These are phyloP conservation scores for Adansonia rubrostipa DNA, from an alignment of 441 rosid genomes.

Conservation along the genomic window DNA sequence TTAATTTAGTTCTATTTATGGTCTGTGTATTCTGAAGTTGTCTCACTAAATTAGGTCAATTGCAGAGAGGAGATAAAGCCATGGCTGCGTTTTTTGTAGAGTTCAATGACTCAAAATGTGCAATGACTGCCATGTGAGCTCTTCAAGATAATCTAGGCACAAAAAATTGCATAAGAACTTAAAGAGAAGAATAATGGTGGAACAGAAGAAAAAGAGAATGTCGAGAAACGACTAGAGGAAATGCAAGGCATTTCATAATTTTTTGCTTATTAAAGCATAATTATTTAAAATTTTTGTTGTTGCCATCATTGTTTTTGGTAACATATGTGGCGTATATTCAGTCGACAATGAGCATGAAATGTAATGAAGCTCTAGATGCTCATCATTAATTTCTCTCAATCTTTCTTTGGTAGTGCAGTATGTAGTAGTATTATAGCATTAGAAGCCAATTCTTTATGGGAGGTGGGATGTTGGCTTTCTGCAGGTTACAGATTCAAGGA, in stretches of 20 bases:
- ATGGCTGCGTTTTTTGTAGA: slow-evolving; percentile 62
- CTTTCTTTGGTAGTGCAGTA: neutral
- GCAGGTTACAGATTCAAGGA: slow-evolving; percentile 63
- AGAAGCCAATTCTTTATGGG: slow-evolving; percentile 12
- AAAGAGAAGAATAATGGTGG: neutral
- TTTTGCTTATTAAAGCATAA: too few species aligned
- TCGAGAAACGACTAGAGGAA: neutral
- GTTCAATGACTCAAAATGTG: slow-evolving; percentile 50
- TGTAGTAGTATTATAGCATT: neutral
- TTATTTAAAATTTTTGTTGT: neutral
- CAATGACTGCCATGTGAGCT: slow-evolving; percentile 56
- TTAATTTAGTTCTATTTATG: slow-evolving; percentile 16
- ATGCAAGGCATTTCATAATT: too few species aligned
- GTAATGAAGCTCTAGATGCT: neutral
- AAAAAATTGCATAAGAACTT: neutral
- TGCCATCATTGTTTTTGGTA: neutral
- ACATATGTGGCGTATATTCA: neutral
- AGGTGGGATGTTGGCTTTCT: slow-evolving; percentile 22
- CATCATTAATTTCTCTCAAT: neutral
- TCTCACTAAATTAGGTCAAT: slow-evolving; percentile 16
- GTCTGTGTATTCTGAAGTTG: neutral
- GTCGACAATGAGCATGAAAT: neutral
- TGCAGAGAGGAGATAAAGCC: slow-evolving; percentile 55
- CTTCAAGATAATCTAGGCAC: slow-evolving; percentile 49
- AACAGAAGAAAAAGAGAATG: neutral